phyloP scores from a whole-genome alignment of 768 basidiomycete genomes.

The Suillus weaverae region DNA sequence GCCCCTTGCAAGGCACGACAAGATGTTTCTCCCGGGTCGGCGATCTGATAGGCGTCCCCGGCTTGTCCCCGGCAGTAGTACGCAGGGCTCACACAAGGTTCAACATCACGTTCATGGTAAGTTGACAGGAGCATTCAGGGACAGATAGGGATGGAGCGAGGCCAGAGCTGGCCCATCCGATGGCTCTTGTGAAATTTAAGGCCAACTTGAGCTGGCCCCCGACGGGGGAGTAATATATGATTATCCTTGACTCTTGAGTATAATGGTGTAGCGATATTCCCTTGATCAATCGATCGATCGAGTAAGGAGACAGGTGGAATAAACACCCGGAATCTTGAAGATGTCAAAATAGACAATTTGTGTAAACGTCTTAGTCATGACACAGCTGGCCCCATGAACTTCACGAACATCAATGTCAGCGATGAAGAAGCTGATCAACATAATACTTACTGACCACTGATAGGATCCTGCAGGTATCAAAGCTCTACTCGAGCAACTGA shows the following conservation, averaged over 20 bases:
- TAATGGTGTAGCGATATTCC: neutral
- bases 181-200: neutral
- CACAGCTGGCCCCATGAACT: conserved; percentile 34
- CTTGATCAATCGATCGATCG: neutral
- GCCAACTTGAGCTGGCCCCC: neutral
- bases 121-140: neutral
- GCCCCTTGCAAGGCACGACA: neutral
- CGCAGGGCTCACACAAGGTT: neutral
- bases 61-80: too few species aligned
- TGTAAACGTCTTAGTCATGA: neutral
- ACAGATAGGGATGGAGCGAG: neutral
- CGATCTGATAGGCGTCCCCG: neutral
- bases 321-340: too few species aligned
- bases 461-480: conserved; percentile 69
- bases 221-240: neutral
- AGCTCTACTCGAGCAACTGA: conserved; percentile 69
- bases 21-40: neutral
- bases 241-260: neutral
- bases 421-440: neutral
- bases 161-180: neutral
- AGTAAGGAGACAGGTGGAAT: neutral
- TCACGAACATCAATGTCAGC: conserved; percentile 60
- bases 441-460: neutral
- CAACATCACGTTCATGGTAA: too few species aligned
- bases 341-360: too few species aligned